Conservation (phyloP, 148 eudicot genomes). For the Oxyria digyna region DNA sequence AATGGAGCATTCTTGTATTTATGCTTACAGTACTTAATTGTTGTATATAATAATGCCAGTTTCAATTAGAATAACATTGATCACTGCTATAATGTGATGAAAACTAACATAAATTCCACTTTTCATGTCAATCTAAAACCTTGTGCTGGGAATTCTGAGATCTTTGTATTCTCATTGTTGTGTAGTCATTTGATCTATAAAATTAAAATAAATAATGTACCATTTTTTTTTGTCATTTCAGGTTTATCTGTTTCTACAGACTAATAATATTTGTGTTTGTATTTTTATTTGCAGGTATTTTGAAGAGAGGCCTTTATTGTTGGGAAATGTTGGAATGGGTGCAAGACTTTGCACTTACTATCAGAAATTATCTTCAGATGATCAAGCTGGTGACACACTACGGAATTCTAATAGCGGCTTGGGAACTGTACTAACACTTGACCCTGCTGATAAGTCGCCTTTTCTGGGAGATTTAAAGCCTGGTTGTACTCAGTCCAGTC, state of each 20-base stretch:
- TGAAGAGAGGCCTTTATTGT: conserved; percentile 91
- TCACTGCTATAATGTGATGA: background rate
- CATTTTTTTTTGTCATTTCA: background rate
- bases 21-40: background rate
- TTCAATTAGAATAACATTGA: background rate
- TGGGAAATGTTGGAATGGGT: conserved; percentile 95
- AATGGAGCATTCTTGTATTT: background rate
- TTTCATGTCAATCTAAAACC: background rate
- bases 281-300: conserved; percentile 56
- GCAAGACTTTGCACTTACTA: conserved; percentile 93
- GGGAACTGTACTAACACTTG: conserved; percentile 77
- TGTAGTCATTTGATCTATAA: background rate
- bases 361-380: conserved; percentile 72
- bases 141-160: background rate
- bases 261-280: background rate
- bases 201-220: background rate
- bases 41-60: background rate
- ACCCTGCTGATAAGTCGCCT: conserved; percentile 96
- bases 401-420: conserved; percentile 46
- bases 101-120: background rate
- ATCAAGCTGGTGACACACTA: conserved; percentile 58
- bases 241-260: too few relatives aligned
- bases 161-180: background rate
- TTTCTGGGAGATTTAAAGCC: conserved; percentile 91
- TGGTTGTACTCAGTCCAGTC: conserved; percentile 72